Percentiles rank a stretch among this genome's conserved stretches.
These are phyloP conservation scores for Colletotrichum nymphaeae DNA, from an alignment of 2,329 filamentous ascomycete genomes.

Conservation along the genomic window DNA sequence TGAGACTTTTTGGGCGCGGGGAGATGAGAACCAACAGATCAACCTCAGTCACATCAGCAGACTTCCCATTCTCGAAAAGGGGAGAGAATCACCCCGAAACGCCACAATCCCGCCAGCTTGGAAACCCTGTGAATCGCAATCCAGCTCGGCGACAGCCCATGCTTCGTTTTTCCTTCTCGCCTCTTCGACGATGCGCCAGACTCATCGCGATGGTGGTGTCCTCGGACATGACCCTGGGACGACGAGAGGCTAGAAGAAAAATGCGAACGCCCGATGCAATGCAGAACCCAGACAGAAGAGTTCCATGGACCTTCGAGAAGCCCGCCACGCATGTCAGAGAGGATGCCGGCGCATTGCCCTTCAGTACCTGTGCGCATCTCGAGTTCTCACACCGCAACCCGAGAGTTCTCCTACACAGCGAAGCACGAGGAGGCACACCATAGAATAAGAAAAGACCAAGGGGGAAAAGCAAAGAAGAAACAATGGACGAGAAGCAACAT, in stretches of 20 bases:
- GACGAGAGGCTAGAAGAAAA: constrained; percentile 6
- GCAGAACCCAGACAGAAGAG: constrained; percentile 3
- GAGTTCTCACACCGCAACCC: background rate
- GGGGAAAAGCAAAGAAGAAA: background rate
- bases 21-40: background rate
- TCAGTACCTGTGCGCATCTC: constrained; percentile 12
- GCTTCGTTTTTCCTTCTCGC: constrained; percentile 11
- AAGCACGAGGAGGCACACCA: background rate
- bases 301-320: constrained; percentile 14
- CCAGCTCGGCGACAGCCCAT: constrained; percentile 6
- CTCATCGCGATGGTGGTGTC: background rate
- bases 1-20: background rate
- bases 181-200: background rate
- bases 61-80: background rate
- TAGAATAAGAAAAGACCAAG: background rate
- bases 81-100: constrained; percentile 12
- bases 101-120: constrained; percentile 20
- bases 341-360: constrained; percentile 11
- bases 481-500: background rate
- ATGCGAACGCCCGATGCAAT: constrained; percentile 11
- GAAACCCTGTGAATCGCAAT: constrained; percentile 15
- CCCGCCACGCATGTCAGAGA: constrained; percentile 10
- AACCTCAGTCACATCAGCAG: background rate
- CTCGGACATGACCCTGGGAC: background rate
- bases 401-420: background rate